A percentile compares a stretch with the other conserved stretches of the same genome.
Conservation (phyloP, 2,329 filamentous ascomycete genomes). For the Botrytis medusae region DNA sequence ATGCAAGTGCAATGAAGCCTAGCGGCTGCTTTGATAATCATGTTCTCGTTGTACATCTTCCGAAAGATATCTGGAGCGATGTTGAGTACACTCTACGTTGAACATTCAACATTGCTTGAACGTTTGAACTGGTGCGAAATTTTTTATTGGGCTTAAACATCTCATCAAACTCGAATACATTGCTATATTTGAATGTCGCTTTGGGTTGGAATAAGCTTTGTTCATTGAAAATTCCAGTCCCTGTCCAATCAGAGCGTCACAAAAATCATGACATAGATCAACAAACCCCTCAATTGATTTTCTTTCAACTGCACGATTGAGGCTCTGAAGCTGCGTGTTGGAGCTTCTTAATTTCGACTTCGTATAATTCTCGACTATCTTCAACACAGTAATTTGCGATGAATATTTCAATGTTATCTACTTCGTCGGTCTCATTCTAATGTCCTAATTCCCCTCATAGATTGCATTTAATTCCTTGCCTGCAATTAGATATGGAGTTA, state of each 20-base stretch:
- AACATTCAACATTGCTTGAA: not conserved
- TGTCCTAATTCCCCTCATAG: not conserved
- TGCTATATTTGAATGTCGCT: not conserved
- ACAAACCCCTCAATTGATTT: too few relatives aligned
- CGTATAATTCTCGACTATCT: too few relatives aligned
- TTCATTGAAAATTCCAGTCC: not conserved
- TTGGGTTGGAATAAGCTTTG: not conserved
- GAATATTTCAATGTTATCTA: not conserved
- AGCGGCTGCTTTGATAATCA: not conserved
- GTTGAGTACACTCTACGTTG: not conserved
- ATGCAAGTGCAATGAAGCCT: constrained; percentile 3
- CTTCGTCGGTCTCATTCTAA: too few relatives aligned
- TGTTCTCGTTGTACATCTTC: not conserved
- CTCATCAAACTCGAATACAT: not conserved
- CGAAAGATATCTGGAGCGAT: not conserved
- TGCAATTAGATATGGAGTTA: not conserved
- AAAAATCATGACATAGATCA: not conserved
- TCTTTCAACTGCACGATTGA: not conserved
- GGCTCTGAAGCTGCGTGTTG: not conserved
- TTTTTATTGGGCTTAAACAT: not conserved
- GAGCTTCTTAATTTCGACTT: not conserved
- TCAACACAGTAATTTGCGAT: not conserved
- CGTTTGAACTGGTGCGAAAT: not conserved
- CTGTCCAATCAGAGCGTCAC: not conserved
- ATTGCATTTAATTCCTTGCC: not conserved